Evolutionary conservation across 1,284 basidiomycete species (phyloP), one percentile per base, ranked within the genome.

Genomic region (Trichosporon faecale): DNA sequence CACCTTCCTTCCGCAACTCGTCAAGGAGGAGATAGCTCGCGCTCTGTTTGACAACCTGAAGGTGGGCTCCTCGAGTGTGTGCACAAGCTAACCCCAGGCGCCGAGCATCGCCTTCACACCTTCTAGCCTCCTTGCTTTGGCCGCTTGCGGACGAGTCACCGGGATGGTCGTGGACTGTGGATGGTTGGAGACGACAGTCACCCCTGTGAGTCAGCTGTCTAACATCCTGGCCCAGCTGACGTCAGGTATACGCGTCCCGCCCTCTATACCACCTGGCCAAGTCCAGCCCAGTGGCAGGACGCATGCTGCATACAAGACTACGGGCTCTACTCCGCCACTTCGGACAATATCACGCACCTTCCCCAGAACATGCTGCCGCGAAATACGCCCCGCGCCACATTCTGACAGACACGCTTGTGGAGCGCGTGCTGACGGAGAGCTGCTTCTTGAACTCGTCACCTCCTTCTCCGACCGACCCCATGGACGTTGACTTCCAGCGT

Each of bases 111-210:
- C 94, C 0, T 98, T 98, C 82, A 91, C 91, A 0, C 91, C 92
- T 8, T 91, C 93, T 69, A 92, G 93, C 75, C 84, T 98, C 0
- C 87, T 97, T 11, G 88, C 93, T 0, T 85, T 98, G 16, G 86
- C 97, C 68, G 90, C 94, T 1, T 88, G 90, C 1, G 96, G 97
- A 3, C 86, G 92, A 70, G 91, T 94, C 74, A 95, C 94, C 0
- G 96, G 95, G 1, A 87, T 99, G 7, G 95, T 98, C 0, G 85
- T 99, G 1, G 95, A 98, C 76, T 90, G 90, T 73, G 97, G 96
- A 0, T 90, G 95, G 79, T 87, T 96, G 1, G 95, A 99, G 82
- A 91, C 94, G 0, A 91, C 90, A 2, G 89, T 90, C 8, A 86
- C 96, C 52, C 94, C 96, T 0, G 95, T 96, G 77, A 68, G 91